A percentile compares a stretch with the other conserved stretches of the same genome.
phyloP scores from a whole-genome alignment of 2,329 filamentous ascomycete genomes.

The Akanthomyces dipterigenus region DNA sequence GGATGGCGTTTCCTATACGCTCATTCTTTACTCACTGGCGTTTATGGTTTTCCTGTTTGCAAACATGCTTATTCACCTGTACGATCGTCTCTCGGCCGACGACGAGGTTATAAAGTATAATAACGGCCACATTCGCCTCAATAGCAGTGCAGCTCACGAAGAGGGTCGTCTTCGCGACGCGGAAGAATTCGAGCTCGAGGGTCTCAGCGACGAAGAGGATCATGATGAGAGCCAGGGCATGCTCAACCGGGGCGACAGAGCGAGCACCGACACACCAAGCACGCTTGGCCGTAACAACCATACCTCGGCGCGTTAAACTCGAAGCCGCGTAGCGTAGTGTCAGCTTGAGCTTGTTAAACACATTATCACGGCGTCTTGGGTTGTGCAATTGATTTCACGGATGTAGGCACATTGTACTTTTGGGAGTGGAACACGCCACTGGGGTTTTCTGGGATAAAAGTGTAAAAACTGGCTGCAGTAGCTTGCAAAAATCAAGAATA shows the following conservation, averaged over 20 bases:
- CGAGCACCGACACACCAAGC: constrained; percentile 36
- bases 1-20: constrained; percentile 84
- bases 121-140: constrained; percentile 29
- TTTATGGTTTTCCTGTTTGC: constrained; percentile 88
- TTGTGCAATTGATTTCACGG: background rate
- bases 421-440: background rate
- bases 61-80: constrained; percentile 78
- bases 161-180: constrained; percentile 65
- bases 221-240: constrained; percentile 44
- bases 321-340: background rate
- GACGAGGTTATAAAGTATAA: constrained; percentile 29
- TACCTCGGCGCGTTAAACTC: constrained; percentile 19
- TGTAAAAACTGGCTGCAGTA: background rate
- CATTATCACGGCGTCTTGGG: constrained; percentile 4
- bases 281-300: constrained; percentile 29
- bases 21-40: constrained; percentile 84
- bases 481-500: too few relatives aligned
- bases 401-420: background rate
- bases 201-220: constrained; percentile 84
- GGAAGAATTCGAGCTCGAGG: constrained; percentile 90
- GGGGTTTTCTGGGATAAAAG: background rate
- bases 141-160: constrained; percentile 30
- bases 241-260: constrained; percentile 27
- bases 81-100: constrained; percentile 54
- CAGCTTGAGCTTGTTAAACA: background rate